phyloP scores from a whole-genome alignment of 768 basidiomycete genomes.

The Leccinum arenicola region DNA sequence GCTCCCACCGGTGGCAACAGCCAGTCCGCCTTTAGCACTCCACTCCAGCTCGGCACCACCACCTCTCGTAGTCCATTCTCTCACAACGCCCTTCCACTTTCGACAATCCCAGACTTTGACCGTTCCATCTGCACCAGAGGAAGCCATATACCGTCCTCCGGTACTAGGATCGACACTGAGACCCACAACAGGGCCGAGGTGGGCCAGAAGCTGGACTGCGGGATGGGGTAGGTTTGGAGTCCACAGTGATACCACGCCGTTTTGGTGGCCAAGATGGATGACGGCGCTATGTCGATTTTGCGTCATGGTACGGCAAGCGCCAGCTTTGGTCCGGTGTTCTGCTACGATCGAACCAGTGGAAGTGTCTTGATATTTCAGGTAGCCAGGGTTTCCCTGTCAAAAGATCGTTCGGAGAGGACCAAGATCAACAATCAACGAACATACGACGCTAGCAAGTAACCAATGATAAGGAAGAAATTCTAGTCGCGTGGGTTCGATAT shows the following conservation, averaged over 20 bases:
- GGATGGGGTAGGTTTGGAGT: conserved; percentile 92
- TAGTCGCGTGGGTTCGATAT: conserved; percentile 85
- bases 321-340: conserved; percentile 88
- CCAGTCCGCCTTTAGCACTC: conserved; percentile 82
- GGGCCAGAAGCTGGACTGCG: conserved; percentile 88
- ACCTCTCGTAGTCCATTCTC: conserved; percentile 74
- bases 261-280: conserved; percentile 91
- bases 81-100: conserved; percentile 88
- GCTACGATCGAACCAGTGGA: conserved; percentile 86
- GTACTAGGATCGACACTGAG: conserved; percentile 82
- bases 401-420: background rate
- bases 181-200: conserved; percentile 81
- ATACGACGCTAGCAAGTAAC: conserved; percentile 80
- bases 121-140: conserved; percentile 79
- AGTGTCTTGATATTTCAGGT: conserved; percentile 95
- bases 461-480: conserved; percentile 97
- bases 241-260: conserved; percentile 95
- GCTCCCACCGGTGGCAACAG: conserved; percentile 77
- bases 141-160: conserved; percentile 89
- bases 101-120: conserved; percentile 98
- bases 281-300: conserved; percentile 94
- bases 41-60: conserved; percentile 72
- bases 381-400: conserved; percentile 78
- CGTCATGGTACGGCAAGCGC: conserved; percentile 78
- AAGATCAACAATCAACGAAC: conserved; percentile 26